A percentile compares a stretch with the other conserved stretches of the same genome.
Conservation (phyloP, 257 asterid genomes). For the Plectranthus barbatus region DNA sequence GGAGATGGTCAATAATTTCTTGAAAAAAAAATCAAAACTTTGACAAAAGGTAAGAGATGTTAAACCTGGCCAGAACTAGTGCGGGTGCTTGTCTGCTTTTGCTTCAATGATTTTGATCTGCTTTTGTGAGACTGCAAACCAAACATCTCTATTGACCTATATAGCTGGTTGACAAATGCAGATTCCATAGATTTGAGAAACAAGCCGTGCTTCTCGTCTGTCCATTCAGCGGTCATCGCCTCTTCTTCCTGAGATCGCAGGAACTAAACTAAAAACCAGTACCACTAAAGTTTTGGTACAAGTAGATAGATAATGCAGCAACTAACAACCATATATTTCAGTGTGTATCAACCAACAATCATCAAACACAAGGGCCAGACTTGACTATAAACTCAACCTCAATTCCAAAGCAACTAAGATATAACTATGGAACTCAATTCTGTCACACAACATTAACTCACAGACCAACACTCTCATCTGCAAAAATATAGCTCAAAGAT, state of each 20-base stretch:
- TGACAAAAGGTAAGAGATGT: no score
- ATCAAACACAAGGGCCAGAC: neutral
- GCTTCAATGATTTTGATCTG: constrained; percentile 24
- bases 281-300: neutral
- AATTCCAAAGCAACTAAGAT: neutral
- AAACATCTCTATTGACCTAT: constrained; percentile 34
- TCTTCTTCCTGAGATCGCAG: constrained; percentile 28
- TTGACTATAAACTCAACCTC: neutral
- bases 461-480: no score
- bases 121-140: constrained; percentile 26
- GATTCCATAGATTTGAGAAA: constrained; percentile 69
- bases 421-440: neutral
- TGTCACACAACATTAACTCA: neutral
- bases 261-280: constrained; percentile 9
- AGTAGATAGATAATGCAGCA: neutral
- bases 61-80: constrained; percentile 60
- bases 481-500: neutral
- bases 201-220: constrained; percentile 56
- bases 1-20: no score
- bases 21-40: no score
- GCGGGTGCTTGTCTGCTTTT: constrained; percentile 19
- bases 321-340: neutral
- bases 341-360: neutral
- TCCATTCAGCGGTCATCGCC: constrained; percentile 39
- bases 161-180: constrained; percentile 52